A percentile compares a stretch with the other conserved stretches of the same genome.
Evolutionary conservation across 208 protist genomes (phyloP).

Genomic region (Trypanosomatidae sp.): DNA sequence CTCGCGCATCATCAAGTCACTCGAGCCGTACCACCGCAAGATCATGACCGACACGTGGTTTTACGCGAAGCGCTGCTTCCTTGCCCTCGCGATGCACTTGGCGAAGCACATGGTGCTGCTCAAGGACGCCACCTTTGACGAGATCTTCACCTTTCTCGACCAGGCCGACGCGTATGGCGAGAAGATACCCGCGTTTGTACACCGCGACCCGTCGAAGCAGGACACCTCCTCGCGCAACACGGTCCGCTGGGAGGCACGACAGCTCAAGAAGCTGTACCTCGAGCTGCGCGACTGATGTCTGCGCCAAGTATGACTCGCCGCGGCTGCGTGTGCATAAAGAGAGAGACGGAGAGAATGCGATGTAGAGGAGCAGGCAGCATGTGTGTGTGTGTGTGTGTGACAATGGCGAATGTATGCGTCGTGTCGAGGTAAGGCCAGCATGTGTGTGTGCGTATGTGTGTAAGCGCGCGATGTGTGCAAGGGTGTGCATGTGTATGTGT

Average conservation of each 20-base stretch:
- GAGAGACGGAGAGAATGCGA: no score
- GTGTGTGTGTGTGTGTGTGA: no score
- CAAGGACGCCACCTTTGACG: slow-evolving; percentile 87
- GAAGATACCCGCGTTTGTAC: slow-evolving; percentile 80
- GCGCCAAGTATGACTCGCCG: no score
- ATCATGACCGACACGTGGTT: slow-evolving; percentile 97
- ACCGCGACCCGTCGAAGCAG: slow-evolving; percentile 77
- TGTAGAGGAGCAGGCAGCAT: no score
- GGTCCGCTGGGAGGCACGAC: slow-evolving; percentile 87
- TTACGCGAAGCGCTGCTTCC: slow-evolving; percentile 96
- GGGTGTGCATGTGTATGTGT: neutral
- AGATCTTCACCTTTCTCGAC: slow-evolving; percentile 92
- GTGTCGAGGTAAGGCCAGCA: no score
- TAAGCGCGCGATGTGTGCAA: neutral
- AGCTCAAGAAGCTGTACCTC: slow-evolving; percentile 88
- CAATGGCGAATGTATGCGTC: no score
- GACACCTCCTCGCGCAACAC: slow-evolving; percentile 78
- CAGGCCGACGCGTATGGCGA: slow-evolving; percentile 87
- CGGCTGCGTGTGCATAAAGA: no score
- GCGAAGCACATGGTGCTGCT: slow-evolving; percentile 97
- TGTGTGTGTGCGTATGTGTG: no score
- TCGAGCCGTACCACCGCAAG: slow-evolving; percentile 94
- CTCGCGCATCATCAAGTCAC: slow-evolving; percentile 92
- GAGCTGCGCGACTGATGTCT: slow-evolving; percentile 53
- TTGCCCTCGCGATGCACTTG: slow-evolving; percentile 90